These are phyloP conservation scores for Mycosarcoma maydis DNA, from an alignment of 1,284 basidiomycete species.

Conservation along the genomic window DNA sequence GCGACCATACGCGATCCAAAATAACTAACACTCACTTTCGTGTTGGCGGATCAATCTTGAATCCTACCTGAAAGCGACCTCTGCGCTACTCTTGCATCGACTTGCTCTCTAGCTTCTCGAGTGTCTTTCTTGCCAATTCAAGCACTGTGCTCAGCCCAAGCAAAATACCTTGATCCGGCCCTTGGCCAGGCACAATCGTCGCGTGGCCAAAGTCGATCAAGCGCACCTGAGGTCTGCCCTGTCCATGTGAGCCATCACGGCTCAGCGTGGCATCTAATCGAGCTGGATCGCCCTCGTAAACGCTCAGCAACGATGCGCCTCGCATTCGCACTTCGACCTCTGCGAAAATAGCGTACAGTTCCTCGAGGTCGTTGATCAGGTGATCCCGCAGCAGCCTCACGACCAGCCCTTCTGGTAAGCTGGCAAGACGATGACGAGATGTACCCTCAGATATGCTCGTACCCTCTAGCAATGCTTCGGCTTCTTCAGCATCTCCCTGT, in stretches of 20 bases:
- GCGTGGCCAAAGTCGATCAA: conserved; percentile 96
- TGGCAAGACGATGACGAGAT: conserved; percentile 57
- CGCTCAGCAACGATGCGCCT: conserved; percentile 80
- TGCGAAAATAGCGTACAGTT: conserved; percentile 72
- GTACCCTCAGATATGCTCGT: conserved; percentile 5
- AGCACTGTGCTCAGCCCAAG: conserved; percentile 75
- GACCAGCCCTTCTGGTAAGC: conserved; percentile 39
- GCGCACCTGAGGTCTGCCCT: conserved; percentile 70
- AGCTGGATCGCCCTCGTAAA: conserved; percentile 80
- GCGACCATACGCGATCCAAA: too few species aligned
- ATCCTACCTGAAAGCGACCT: too few species aligned
- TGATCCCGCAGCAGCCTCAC: conserved; percentile 62
- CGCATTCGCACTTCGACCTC: conserved; percentile 80
- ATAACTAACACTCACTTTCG: too few species aligned
- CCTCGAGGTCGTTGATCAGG: conserved; percentile 70
- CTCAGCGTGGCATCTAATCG: conserved; percentile 66
- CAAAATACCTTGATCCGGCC: conserved; percentile 81
- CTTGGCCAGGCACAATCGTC: conserved; percentile 75
- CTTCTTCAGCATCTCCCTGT: conserved; percentile 22
- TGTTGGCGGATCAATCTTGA: too few species aligned
- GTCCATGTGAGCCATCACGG: neutral
- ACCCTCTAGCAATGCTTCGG: conserved; percentile 14
- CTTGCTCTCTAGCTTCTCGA: conserved; percentile 5
- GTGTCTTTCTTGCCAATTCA: conserved; percentile 9
- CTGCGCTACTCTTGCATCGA: neutral